Base-by-base conservation (phyloP, 176 grass and related monocot species). In the Avena insularis region DNA sequence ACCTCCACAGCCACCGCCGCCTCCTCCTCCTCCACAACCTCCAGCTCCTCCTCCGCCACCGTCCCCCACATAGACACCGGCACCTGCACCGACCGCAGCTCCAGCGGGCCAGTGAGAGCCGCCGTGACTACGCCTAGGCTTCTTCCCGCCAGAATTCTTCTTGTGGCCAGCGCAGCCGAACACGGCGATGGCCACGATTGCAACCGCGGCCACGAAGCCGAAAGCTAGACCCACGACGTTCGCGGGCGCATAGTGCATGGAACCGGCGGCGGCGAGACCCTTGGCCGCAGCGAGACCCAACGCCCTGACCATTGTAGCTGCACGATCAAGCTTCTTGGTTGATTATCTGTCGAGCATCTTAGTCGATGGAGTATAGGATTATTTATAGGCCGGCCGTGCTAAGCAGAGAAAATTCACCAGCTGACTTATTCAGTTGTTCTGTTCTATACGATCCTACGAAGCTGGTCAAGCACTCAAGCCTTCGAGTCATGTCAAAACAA, bases 131-230 rank as follows among this genome's bases (percentile, higher is more conserved):
- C 73, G 73, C 16, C 73, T 15, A 33, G 73, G 73, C 49, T 54
- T 77, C 25, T 54, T 77, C 49, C 73, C 49, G 25, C 73, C 49
- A 3, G 73, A 77, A 9, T 7, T 54, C 8, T 54, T 77, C 25
- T 54, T 54, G 48, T 77, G 73, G 13, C 73, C 75, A 15, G 79
- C 79, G 47, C 79, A 82, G 27, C 45, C 62, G 3, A 82, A 82
- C 46, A 54, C 79, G 10, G 61, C 62, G 16, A 82, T 49, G 43
- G 79, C 79, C 47, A 82, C 79, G 6, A 82, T 21, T 0, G 79
- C 63, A n/a, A 82, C 62, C 5, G 79, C 47, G 0, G 79, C 79
- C 62, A 54, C 47, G 79, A 82, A 53, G 1, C 6, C 62, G 5
- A 82, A 66, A 4, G 46, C 62, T 38, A 82, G 9, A 51, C 79